Conservation (phyloP, 2,329 filamentous ascomycete species). For the Colletotrichum sp. region DNA sequence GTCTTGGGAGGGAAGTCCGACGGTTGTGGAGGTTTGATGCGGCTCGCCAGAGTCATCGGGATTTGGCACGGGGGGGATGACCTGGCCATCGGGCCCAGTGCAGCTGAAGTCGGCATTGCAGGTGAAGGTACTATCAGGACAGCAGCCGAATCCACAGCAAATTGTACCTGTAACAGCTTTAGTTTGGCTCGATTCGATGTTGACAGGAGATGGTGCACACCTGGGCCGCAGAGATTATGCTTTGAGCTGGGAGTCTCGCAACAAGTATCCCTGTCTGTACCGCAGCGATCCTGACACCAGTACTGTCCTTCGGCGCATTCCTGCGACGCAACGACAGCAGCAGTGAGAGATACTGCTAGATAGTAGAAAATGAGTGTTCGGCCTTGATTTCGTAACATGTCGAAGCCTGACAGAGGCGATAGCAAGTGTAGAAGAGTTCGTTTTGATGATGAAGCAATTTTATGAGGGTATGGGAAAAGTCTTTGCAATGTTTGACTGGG, state of each 20-base stretch:
- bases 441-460: too few relatives aligned
- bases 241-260: neutral
- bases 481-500: too few relatives aligned
- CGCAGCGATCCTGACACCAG: neutral
- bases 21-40: neutral
- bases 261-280: neutral
- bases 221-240: neutral
- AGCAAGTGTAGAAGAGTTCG: too few relatives aligned
- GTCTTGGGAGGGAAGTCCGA: fast-evolving
- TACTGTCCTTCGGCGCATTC: neutral
- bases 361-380: neutral
- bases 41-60: fast-evolving
- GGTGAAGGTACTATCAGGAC: neutral
- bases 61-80: neutral
- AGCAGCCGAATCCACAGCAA: neutral
- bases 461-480: too few relatives aligned
- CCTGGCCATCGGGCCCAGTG: neutral
- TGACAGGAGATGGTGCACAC: too few relatives aligned
- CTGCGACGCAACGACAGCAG: fast-evolving
- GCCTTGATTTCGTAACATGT: neutral
- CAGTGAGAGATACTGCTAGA: fast-evolving
- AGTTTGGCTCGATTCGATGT: too few relatives aligned
- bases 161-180: neutral
- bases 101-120: neutral
- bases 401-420: too few relatives aligned